Percentiles rank a stretch among this genome's conserved stretches.
These are phyloP conservation scores for Gossypium trilobum DNA, from an alignment of 441 rosid genomes.

Conservation along the genomic window DNA sequence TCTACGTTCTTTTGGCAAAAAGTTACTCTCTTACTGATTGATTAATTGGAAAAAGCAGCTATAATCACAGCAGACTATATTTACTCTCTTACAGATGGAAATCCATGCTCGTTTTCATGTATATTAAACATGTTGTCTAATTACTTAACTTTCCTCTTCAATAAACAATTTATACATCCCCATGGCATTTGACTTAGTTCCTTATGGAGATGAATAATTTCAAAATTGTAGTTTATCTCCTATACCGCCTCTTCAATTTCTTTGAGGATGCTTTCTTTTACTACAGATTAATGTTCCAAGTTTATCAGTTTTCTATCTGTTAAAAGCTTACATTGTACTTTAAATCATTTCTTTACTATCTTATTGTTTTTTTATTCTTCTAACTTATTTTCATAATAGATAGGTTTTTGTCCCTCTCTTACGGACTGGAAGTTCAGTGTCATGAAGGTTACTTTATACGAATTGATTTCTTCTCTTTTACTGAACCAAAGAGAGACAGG, in stretches of 20 bases:
- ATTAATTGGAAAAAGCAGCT: neutral
- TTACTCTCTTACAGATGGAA: neutral
- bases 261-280: neutral
- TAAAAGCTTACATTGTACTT: neutral
- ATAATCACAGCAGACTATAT: neutral
- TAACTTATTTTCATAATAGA: slow-evolving; percentile 1
- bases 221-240: neutral
- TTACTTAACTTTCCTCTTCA: slow-evolving; percentile 1
- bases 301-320: neutral
- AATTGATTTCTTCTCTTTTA: neutral
- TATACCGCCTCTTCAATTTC: neutral
- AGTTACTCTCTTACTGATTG: neutral
- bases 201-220: neutral
- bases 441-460: neutral
- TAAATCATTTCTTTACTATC: neutral
- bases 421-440: neutral
- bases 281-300: neutral
- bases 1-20: neutral
- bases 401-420: neutral
- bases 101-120: neutral
- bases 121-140: neutral
- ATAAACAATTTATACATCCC: neutral
- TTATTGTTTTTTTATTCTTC: neutral
- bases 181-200: neutral
- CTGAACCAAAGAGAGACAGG: neutral